phyloP scores from a whole-genome alignment of 345 rosid species.

The Capsella bursapastoris region DNA sequence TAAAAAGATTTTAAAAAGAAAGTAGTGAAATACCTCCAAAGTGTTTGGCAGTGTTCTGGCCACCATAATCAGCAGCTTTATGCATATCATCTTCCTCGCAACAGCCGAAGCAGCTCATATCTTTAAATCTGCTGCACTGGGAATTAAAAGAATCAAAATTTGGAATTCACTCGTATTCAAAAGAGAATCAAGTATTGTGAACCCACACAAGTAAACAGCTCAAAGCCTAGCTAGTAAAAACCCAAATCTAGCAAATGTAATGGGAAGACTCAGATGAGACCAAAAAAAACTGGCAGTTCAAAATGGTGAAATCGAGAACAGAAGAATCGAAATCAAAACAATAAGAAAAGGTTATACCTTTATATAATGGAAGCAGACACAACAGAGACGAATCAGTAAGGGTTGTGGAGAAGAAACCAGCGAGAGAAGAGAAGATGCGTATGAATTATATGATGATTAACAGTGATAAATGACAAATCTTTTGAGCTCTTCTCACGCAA shows the following conservation, averaged over 20 bases:
- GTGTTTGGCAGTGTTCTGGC: constrained; percentile 58
- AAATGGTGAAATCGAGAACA: not conserved
- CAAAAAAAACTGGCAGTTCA: not conserved
- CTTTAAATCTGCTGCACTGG: not conserved
- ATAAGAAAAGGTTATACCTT: not conserved
- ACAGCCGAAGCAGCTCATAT: constrained; percentile 87
- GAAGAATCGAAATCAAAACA: not conserved
- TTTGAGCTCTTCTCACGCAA: not conserved
- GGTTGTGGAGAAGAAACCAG: not conserved
- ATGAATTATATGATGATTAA: too few species aligned
- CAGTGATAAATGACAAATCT: constrained; percentile 1
- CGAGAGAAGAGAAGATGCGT: not conserved
- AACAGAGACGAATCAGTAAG: not conserved
- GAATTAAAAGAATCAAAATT: not conserved
- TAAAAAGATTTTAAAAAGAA: too few species aligned
- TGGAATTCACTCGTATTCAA: not conserved
- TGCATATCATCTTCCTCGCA: constrained; percentile 75
- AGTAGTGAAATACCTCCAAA: constrained; percentile 53
- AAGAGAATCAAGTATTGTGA: not conserved
- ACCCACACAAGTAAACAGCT: not conserved
- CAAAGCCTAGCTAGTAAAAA: not conserved
- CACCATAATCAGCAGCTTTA: constrained; percentile 71
- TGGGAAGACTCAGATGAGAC: not conserved
- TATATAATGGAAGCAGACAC: not conserved
- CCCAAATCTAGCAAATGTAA: not conserved